phyloP scores from a whole-genome alignment of 305 asterid genomes.

The Caryopteris hybrid region DNA sequence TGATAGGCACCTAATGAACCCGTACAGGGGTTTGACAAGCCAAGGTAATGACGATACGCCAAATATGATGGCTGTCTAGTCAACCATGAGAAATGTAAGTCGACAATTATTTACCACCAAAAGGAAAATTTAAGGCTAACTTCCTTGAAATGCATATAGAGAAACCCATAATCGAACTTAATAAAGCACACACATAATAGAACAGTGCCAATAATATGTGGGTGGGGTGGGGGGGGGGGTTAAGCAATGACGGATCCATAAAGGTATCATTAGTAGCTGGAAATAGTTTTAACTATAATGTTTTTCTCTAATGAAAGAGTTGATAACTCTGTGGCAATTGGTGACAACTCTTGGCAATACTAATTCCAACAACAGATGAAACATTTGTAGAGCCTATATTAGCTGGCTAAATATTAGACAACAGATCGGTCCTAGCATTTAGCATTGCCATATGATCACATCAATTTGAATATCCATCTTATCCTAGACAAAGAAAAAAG shows the following conservation, averaged over 20 bases:
- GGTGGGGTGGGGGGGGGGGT: too few relatives aligned
- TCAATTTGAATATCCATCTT: not conserved
- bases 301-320: not conserved
- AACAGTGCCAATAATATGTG: not conserved
- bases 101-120: constrained; percentile 12
- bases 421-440: not conserved
- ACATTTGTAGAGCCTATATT: not conserved
- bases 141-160: constrained; percentile 3
- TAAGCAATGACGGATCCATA: too few relatives aligned
- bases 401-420: constrained; percentile 9
- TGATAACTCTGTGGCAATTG: not conserved
- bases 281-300: not conserved
- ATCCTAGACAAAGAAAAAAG: not conserved
- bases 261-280: constrained; percentile 1
- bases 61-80: constrained; percentile 92
- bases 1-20: constrained; percentile 75
- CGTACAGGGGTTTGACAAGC: constrained; percentile 94
- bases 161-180: not conserved
- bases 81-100: constrained; percentile 48
- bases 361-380: not conserved
- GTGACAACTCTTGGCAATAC: not conserved
- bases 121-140: not conserved
- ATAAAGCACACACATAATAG: not conserved
- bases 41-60: constrained; percentile 90
- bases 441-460: not conserved